Evolutionary conservation across 805 yeast genomes (phyloP), one percentile per base, ranked within the genome.

Genomic region (Candida sithepensis): DNA sequence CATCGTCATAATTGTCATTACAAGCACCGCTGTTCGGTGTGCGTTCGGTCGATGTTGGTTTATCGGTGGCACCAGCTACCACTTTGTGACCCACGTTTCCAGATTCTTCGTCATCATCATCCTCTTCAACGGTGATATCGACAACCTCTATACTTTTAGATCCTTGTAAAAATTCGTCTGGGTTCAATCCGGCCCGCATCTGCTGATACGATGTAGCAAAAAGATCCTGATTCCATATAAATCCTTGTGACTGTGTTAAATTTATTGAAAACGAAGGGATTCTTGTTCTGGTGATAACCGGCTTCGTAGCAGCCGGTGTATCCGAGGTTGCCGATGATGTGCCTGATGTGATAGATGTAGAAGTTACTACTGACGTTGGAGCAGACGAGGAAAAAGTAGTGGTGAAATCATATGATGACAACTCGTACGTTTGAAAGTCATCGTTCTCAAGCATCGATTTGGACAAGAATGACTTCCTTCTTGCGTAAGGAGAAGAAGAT

Each of bases 151-250:
- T 59, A 8, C 55, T 42, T 13, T 47, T 45, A 3, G 53, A 39
- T n/a, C 54, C 55, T 32, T 53, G 56, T 28, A 54, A 52, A 37
- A 49, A 51, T 43, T 56, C 58, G 37, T 54, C 56, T n/a, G 59
- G 58, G 20, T 51, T 46, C n/a, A 60, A 46, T 0, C 67, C 66
- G 1, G 73, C 74, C 41, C 72, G 64, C 40, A 64, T 67, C 48
- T 85, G 91, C 57, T 83, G 87, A 60, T 80, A 82, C 24, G 83
- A 82, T 1, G 83, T 72, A 2, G 89, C 91, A 71, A 84, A 85
- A 41, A 84, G 65, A 56, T 85, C 91, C 58, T 85, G 91, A 60
- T 85, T 85, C 79, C 88, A 85, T 2, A 78, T 65, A 56, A 85
- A 85, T 2, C 94, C 94, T 59, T 85, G 91, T 28, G 84, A 76